Evolutionary conservation across 495 filamentous ascomycete species (phyloP), one percentile per base, ranked within the genome.

Genomic region (Podospora didyma): DNA sequence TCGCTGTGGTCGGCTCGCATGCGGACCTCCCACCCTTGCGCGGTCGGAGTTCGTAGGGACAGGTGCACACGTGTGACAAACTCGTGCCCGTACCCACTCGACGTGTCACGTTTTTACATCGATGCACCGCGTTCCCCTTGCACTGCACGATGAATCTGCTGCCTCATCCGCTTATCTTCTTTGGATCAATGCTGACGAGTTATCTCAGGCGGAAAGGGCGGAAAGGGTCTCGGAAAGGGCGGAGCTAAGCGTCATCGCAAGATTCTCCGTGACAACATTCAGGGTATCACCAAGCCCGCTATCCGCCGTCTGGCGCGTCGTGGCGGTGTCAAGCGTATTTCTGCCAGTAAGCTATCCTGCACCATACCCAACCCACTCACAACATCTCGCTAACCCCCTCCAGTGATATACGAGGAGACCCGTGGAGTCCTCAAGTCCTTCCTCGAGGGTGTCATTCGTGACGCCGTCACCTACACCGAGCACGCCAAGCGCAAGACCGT

Each of bases 281-380:
- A 96, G 71, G 94, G 94, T 83, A 98, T 98, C 77, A 98, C 94
- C 75, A 98, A 98, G 90, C 94, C 94, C 72, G 94, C 94, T 74
- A 98, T 98, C 83, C 90, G 94, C 74, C 94, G 94, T 95, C 92
- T 98, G 74, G 94, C 94, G 56, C 91, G 92, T 75, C 91, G 92
- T 89, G 92, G 92, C 80, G 92, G 92, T 90, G 92, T 96, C 82
- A 96, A 98, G 90, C 94, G 94, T 96, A 98, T 98, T 81, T 97
- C 94, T 71, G 89, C 89, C 73, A 92, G 85, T 88, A 84, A 41
- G 69, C 66, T 35, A 21, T 42, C 21, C 52, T 12, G 31, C 12
- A 19, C 35, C 82, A 76, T 79, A 49, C 79, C 79, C 78, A 80
- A 83, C 73, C 83, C 86, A 83, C 82, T 57, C 82, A 82, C 62